These are phyloP conservation scores for Colletotrichum melonis DNA, from an alignment of 2,329 filamentous ascomycete genomes.

Conservation along the genomic window DNA sequence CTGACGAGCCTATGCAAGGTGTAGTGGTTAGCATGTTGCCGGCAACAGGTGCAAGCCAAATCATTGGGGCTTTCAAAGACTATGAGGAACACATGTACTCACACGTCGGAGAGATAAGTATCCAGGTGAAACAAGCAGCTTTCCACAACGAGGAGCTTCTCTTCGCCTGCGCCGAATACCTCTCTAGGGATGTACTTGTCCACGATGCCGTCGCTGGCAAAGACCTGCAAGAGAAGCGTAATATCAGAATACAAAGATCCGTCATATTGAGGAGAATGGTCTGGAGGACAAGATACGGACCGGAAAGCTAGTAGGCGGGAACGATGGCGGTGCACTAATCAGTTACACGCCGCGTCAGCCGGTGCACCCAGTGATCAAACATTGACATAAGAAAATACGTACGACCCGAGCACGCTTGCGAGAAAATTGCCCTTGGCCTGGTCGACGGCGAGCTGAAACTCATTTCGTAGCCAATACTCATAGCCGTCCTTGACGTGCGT, in stretches of 20 bases:
- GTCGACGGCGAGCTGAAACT: neutral
- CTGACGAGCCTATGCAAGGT: neutral
- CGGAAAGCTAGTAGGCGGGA: neutral
- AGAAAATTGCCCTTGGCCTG: neutral
- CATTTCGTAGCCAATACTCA: neutral
- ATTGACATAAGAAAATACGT: neutral
- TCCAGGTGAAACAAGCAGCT: neutral
- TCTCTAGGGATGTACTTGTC: neutral
- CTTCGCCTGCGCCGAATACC: neutral
- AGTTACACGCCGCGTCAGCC: neutral
- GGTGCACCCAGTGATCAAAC: too few species aligned
- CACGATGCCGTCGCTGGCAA: neutral
- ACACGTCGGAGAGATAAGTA: neutral
- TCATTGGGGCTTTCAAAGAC: too few species aligned
- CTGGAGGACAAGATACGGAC: neutral
- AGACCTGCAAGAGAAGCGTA: neutral
- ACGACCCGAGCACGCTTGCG: neutral
- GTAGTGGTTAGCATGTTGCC: neutral
- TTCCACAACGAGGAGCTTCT: neutral
- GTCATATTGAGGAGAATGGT: neutral
- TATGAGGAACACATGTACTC: neutral
- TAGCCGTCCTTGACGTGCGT: neutral
- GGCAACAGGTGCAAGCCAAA: neutral
- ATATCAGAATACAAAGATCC: too few species aligned
- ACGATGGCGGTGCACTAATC: neutral